Conservation (phyloP, 148 eudicot genomes). For the Silene latifolia region DNA sequence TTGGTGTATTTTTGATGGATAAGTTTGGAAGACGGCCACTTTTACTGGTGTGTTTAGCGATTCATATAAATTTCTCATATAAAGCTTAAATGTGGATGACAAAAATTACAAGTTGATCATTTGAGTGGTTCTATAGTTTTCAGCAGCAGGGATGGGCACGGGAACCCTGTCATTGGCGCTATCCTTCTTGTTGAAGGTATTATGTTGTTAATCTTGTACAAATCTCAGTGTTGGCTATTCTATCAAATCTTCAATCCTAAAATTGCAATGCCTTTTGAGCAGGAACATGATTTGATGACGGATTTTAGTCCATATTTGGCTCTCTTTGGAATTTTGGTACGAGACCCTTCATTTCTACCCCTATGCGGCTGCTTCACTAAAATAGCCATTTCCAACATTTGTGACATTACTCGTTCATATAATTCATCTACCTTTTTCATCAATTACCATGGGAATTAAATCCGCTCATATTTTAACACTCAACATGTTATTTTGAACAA, state of each 20-base stretch:
- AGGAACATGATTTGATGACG: constrained; percentile 31
- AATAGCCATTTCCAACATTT: too few species aligned
- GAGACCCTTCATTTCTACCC: neutral
- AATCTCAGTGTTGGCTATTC: neutral
- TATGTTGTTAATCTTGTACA: neutral
- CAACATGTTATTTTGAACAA: neutral
- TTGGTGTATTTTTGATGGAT: constrained; percentile 47
- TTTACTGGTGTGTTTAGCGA: constrained; percentile 38
- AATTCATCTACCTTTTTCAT: too few species aligned
- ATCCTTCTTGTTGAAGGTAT: constrained; percentile 31
- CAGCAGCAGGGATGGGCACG: constrained; percentile 26
- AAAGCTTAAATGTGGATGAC: neutral
- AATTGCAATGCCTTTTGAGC: neutral
- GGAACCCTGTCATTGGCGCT: constrained; percentile 21
- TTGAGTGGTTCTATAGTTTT: constrained; percentile 20
- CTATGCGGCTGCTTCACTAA: neutral
- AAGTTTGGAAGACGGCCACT: constrained; percentile 50
- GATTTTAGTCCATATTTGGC: constrained; percentile 30
- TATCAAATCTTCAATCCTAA: neutral
- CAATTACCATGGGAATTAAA: too few species aligned
- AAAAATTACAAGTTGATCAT: neutral
- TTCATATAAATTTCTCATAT: neutral
- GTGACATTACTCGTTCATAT: too few species aligned
- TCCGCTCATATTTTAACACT: too few species aligned
- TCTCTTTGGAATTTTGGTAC: constrained; percentile 32